phyloP scores from a whole-genome alignment of 169 alveolate genomes.

The Eimeria praecox region DNA sequence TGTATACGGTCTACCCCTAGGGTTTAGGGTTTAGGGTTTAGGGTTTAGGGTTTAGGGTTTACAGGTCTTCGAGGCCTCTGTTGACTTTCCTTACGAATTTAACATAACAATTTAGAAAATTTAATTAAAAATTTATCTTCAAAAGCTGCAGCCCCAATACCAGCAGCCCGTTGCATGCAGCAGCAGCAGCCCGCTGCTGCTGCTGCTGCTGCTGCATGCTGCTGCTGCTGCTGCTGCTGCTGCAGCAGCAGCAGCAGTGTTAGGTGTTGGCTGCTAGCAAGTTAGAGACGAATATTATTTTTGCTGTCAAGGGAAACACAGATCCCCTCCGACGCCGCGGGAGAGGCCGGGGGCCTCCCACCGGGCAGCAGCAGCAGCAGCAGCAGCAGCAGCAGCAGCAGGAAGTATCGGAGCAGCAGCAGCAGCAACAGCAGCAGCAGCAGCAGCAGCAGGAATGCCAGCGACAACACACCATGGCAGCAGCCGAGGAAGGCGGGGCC shows the following conservation, averaged over 20 bases:
- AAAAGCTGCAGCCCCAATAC: conserved; percentile 11
- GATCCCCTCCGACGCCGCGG: neutral
- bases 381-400: conserved; percentile 18
- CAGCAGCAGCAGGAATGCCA: conserved; percentile 30
- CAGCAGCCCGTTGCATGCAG: conserved; percentile 30
- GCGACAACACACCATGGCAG: conserved; percentile 49
- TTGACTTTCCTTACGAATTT: neutral
- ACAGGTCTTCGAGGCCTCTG: neutral
- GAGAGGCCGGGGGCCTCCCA: neutral
- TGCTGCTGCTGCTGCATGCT: conserved; percentile 11
- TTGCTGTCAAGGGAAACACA: neutral
- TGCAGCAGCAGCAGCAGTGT: neutral
- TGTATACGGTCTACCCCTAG: neutral
- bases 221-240: conserved; percentile 15
- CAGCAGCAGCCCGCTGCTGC: too few species aligned
- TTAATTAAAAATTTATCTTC: neutral
- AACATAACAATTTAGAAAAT: neutral
- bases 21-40: neutral
- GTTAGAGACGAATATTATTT: neutral
- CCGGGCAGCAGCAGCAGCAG: conserved; percentile 11
- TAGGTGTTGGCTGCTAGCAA: neutral
- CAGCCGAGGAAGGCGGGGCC: conserved; percentile 11
- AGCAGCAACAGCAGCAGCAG: conserved; percentile 15
- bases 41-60: conserved; percentile 31
- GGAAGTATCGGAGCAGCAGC: neutral